Percentiles rank a stretch among this genome's conserved stretches.
Conservation (phyloP, 1,284 basidiomycete genomes). For the Sporisorium graminicola region DNA sequence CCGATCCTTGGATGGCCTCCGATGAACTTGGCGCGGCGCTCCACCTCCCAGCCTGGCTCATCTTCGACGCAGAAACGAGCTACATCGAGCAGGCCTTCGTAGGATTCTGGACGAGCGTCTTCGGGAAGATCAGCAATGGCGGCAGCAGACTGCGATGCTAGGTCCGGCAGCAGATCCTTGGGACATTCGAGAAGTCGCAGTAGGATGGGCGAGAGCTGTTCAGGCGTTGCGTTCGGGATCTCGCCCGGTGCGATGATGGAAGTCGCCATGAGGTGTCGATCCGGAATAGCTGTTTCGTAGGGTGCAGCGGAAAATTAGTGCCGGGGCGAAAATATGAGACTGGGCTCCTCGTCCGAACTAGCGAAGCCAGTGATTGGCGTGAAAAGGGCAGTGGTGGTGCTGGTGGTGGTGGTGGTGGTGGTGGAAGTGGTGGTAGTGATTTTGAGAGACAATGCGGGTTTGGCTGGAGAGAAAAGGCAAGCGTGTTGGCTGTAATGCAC, state of each 20-base stretch:
- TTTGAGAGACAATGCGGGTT: neutral
- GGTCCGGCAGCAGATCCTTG: slow-evolving; percentile 28
- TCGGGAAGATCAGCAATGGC: slow-evolving; percentile 63
- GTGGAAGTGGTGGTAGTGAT: neutral
- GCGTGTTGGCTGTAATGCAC: neutral
- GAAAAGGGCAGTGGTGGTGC: too few species aligned
- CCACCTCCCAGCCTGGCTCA: slow-evolving; percentile 62
- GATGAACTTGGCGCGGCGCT: slow-evolving; percentile 49
- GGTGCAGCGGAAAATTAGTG: slow-evolving; percentile 2
- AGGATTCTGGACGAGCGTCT: slow-evolving; percentile 61
- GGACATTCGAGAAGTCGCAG: slow-evolving; percentile 52
- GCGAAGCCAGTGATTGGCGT: too few species aligned
- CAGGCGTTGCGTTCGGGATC: slow-evolving; percentile 52
- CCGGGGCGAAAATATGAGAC: too few species aligned
- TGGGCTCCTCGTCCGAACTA: too few species aligned
- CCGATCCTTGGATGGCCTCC: slow-evolving; percentile 62
- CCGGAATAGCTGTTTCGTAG: neutral
- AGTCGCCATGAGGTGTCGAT: slow-evolving; percentile 9
- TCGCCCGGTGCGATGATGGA: slow-evolving; percentile 38
- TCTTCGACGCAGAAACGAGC: slow-evolving; percentile 68
- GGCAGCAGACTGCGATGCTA: slow-evolving; percentile 52
- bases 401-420: neutral
- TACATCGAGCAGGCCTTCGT: slow-evolving; percentile 67
- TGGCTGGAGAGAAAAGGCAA: too few species aligned
- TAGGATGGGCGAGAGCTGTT: slow-evolving; percentile 55